Conservation (phyloP, 2,329 filamentous ascomycete genomes). For the Aspergillus pseudoterreus region DNA sequence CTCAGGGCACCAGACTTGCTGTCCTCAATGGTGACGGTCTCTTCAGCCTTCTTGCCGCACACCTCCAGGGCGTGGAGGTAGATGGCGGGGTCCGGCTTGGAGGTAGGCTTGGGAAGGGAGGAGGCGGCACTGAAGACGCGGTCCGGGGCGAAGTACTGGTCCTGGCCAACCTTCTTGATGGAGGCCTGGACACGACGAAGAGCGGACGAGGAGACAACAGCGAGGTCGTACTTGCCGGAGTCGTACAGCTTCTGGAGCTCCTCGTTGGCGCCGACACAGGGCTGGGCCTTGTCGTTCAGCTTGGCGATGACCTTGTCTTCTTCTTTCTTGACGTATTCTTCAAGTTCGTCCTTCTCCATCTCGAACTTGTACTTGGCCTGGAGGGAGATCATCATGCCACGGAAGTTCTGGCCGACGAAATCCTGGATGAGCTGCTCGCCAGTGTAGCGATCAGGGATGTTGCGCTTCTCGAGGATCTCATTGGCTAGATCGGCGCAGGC, state of each 20-base stretch:
- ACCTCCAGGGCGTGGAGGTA: constrained; percentile 74
- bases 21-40: constrained; percentile 83
- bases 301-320: constrained; percentile 81
- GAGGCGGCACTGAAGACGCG: constrained; percentile 79
- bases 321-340: constrained; percentile 70
- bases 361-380: constrained; percentile 72
- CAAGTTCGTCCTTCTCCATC: constrained; percentile 64
- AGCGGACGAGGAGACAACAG: constrained; percentile 78
- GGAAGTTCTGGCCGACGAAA: constrained; percentile 93
- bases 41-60: constrained; percentile 65
- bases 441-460: constrained; percentile 67
- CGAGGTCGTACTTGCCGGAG: constrained; percentile 64
- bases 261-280: constrained; percentile 65
- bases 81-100: constrained; percentile 86
- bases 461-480: constrained; percentile 68
- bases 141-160: constrained; percentile 72
- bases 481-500: constrained; percentile 88
- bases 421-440: constrained; percentile 74
- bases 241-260: constrained; percentile 64
- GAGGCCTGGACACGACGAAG: constrained; percentile 73
- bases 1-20: constrained; percentile 80
- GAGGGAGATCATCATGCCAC: constrained; percentile 78
- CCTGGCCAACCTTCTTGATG: constrained; percentile 73
- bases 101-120: constrained; percentile 72
- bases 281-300: constrained; percentile 63